Base-by-base conservation (phyloP, 768 basidiomycete species). In the Podaxis pistillaris region DNA sequence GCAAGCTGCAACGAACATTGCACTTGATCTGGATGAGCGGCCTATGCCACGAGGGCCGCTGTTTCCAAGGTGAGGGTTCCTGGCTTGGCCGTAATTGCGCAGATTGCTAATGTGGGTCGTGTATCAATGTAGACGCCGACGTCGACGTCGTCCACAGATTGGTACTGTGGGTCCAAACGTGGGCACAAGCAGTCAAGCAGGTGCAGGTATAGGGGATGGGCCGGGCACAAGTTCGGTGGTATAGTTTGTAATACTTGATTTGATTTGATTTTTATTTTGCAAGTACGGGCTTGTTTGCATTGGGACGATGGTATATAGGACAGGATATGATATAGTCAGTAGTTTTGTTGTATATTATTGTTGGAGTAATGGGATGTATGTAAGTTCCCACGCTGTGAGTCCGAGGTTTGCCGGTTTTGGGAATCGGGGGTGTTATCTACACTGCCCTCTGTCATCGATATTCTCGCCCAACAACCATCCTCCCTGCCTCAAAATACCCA, bases 11-110 rank as follows among this genome's bases (percentile, higher is more conserved):
- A 87, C 92, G 7, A 96, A 96, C 73, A 87, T 98, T 60, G 84
- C 96, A 1, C 78, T 97, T 49, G 97, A 99, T 72, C 76, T 99
- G 65, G 97, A 99, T 71, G 88, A 89, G 59, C 83, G 97, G 57
- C 83, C 85, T 30, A 97, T 98, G 96, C 96, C 95, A 7, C 88
- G 88, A 67, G 93, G 94, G 0, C 91, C 93, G 12, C 72, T 93
- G 72, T 90, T 93, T 74, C 92, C 93, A 49, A 84, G 91, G 89
- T 91, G 60, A 41, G 86, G 15, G 26, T 33, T 33, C 8, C 52
- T 64, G 56, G 54, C 37, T 11, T 47, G 55, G 30, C 24, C 9
- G 8, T 60, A 13, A 26, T 33, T 24, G 4, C 4, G 58, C 7
- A 19, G 36, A 11, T 59, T 56, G 24, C 49, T 26, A 3, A 41